Conservation (phyloP, 768 basidiomycete genomes). For the Hygrocybe coccinea region DNA sequence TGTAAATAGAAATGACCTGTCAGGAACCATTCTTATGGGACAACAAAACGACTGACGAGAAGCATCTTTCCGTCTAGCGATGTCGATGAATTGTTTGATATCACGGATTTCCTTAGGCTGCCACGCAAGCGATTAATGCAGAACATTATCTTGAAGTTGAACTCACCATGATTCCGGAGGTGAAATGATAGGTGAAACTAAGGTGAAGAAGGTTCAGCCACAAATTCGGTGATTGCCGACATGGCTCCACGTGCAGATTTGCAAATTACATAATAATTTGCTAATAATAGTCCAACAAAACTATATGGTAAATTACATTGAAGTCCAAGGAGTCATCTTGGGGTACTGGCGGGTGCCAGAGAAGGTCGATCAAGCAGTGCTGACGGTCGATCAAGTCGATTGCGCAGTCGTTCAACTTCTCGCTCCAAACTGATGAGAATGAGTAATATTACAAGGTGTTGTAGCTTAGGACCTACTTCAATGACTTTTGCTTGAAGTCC, state of each 20-base stretch:
- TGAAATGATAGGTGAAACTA: background rate
- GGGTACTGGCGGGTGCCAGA: background rate
- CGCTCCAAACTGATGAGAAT: conserved; percentile 46
- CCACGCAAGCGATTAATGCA: background rate
- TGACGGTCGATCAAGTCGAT: conserved; percentile 56
- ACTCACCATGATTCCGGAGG: background rate
- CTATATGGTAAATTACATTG: background rate
- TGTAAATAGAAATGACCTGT: conserved; percentile 29
- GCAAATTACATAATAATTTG: no score
- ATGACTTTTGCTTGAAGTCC: conserved; percentile 65
- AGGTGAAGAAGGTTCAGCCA: conserved; percentile 4
- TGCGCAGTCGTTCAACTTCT: conserved; percentile 65
- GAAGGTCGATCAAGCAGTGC: conserved; percentile 19
- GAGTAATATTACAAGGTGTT: conserved; percentile 4
- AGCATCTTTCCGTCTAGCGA: conserved; percentile 96
- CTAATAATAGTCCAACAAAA: no score
- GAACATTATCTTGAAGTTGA: background rate
- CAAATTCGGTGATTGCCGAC: background rate
- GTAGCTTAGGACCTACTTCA: conserved; percentile 45
- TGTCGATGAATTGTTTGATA: conserved; percentile 98
- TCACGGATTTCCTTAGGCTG: conserved; percentile 97
- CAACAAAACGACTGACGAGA: conserved; percentile 59
- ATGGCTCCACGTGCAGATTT: no score
- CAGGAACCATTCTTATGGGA: conserved; percentile 2
- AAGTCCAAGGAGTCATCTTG: background rate